Evolutionary conservation across 768 basidiomycete species (phyloP), one percentile per base, ranked within the genome.

Genomic region (Flagelloscypha sp.): DNA sequence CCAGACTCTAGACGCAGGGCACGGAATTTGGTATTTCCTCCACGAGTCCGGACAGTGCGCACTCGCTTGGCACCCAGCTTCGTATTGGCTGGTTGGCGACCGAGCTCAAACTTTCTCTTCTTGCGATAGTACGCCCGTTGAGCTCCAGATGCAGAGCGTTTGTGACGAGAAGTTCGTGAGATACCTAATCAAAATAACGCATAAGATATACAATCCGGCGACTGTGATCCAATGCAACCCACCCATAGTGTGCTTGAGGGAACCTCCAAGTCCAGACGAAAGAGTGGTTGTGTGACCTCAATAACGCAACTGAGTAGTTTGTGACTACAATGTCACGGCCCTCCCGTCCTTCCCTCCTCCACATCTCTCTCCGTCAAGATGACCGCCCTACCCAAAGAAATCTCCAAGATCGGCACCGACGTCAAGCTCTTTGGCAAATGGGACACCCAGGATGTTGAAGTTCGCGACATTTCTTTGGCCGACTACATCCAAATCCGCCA

Each of bases 81-180:
- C 58, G 95, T 99, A 76, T 70, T 90, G 49, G 95, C 95, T 40
- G 95, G 72, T 61, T 98, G 95, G 59, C 95, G 90, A 59, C 94
- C 95, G 54, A 97, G 81, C 76, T 99, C 95, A 68, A 98, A 98
- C 72, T 98, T 97, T 83, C 95, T 82, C 88, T 98, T 99, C 79
- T 99, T 99, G 75, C 94, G 89, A 72, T 92, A 94, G 69, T 84
- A 79, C 52, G 90, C 79, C 53, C 85, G 83, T 65, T 90, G 85
- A 41, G 85, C 88, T 54, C 88, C 94, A 32, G 89, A 82, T 52
- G 76, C 83, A 48, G 90, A 85, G 59, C 93, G 89, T 70, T 98
- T 98, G 76, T 98, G 90, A 61, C 94, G 77, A 54, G 92, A 94
- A 47, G 90, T 78, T 54, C 94, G 84, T 56, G 94, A 86, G 62